phyloP scores from a whole-genome alignment of 1,139 yeast genomes.

The Debaryomyces singareniensis region DNA sequence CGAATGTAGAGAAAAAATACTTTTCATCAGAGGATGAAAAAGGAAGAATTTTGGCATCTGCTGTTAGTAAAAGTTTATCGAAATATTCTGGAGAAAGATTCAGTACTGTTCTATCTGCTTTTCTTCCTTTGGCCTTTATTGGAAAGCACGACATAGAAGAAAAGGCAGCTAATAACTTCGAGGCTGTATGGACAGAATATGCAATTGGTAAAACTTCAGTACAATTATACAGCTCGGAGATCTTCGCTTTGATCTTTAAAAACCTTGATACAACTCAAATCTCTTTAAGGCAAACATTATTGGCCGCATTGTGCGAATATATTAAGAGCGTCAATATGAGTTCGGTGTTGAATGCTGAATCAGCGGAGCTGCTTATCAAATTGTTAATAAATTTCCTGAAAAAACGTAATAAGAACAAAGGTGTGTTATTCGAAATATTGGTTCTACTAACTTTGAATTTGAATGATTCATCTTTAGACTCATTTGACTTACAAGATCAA shows the following conservation, averaged over 20 bases:
- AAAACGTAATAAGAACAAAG: too few relatives aligned
- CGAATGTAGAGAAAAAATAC: constrained; percentile 47
- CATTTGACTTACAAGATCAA: neutral
- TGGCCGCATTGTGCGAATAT: constrained; percentile 49
- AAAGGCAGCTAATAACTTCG: constrained; percentile 44
- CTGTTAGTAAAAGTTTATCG: constrained; percentile 62
- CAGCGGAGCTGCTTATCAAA: too few relatives aligned
- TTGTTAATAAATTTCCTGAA: too few relatives aligned
- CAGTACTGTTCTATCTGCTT: constrained; percentile 53
- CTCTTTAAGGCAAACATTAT: too few relatives aligned
- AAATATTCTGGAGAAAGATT: constrained; percentile 69
- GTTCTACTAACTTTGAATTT: constrained; percentile 51
- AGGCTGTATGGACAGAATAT: constrained; percentile 73
- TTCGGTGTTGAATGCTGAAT: too few relatives aligned
- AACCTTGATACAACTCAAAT: too few relatives aligned
- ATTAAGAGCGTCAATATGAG: constrained; percentile 28
- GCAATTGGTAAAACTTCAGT: constrained; percentile 73
- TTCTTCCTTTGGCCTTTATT: constrained; percentile 73
- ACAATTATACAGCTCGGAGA: constrained; percentile 67
- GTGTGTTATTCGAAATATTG: constrained; percentile 62
- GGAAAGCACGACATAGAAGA: constrained; percentile 64
- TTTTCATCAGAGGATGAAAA: constrained; percentile 53
- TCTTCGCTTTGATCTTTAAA: constrained; percentile 43
- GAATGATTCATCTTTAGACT: too few relatives aligned
- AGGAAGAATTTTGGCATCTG: constrained; percentile 48